A percentile compares a stretch with the other conserved stretches of the same genome.
phyloP scores from a whole-genome alignment of 1,284 basidiomycete genomes.

The Fistulina hepatica region DNA sequence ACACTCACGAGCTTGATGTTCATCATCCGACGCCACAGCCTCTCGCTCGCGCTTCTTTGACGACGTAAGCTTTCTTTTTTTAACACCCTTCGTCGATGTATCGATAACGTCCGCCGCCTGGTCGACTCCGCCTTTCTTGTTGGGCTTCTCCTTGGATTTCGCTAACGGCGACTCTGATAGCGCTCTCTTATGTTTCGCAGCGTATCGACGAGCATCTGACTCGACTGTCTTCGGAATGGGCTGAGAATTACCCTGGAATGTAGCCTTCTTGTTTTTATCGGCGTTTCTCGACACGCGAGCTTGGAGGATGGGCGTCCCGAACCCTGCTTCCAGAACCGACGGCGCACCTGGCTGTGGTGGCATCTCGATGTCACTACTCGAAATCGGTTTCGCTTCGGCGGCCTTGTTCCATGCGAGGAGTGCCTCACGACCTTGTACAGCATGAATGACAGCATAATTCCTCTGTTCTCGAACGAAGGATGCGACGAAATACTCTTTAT shows the following conservation, averaged over 20 bases:
- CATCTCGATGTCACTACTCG: background rate
- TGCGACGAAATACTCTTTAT: background rate
- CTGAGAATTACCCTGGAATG: too few relatives aligned
- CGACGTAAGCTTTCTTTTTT: too few relatives aligned
- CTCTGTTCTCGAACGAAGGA: background rate
- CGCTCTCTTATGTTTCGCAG: too few relatives aligned
- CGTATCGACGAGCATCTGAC: too few relatives aligned
- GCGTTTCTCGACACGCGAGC: background rate
- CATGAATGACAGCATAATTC: background rate
- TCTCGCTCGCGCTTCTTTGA: constrained; percentile 14
- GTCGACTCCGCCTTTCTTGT: too few relatives aligned
- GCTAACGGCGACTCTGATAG: too few relatives aligned
- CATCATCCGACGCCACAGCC: constrained; percentile 20
- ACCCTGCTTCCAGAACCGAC: background rate
- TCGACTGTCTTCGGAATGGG: too few relatives aligned
- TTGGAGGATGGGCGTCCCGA: background rate
- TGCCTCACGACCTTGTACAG: background rate
- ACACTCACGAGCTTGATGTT: constrained; percentile 25
- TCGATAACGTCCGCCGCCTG: background rate
- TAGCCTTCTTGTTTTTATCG: background rate
- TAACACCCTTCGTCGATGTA: background rate
- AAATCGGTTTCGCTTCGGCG: background rate
- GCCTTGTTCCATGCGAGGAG: background rate
- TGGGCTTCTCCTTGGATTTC: too few relatives aligned
- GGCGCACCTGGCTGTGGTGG: background rate